These are phyloP conservation scores for Penicillium sp. DNA, from an alignment of 2,329 filamentous ascomycete species.

Conservation along the genomic window DNA sequence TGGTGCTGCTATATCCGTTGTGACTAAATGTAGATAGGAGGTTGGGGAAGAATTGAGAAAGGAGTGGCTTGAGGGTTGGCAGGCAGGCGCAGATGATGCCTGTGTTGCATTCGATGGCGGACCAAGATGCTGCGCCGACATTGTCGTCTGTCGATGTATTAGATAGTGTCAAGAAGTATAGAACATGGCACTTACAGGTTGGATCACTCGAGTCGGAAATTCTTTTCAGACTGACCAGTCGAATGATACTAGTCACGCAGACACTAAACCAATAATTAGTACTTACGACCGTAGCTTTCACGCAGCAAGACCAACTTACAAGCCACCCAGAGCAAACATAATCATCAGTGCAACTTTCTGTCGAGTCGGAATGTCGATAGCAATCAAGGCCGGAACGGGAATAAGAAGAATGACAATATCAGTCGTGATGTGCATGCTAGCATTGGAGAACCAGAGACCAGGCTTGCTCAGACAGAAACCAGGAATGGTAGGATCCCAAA, in stretches of 20 bases:
- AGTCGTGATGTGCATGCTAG: constrained; percentile 41
- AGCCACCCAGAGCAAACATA: constrained; percentile 40
- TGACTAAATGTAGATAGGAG: constrained; percentile 26
- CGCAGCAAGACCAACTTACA: constrained; percentile 23
- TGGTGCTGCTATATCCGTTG: constrained; percentile 10
- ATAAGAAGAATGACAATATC: constrained; percentile 43
- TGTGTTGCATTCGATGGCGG: constrained; percentile 37
- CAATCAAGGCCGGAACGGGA: constrained; percentile 41
- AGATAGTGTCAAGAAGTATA: neutral
- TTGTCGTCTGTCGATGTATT: constrained; percentile 27
- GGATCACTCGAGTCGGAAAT: constrained; percentile 32
- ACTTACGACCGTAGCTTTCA: neutral
- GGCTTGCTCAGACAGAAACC: constrained; percentile 38
- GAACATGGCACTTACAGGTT: constrained; percentile 25
- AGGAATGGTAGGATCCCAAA: constrained; percentile 27
- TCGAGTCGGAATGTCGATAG: constrained; percentile 38
- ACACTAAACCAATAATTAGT: constrained; percentile 18
- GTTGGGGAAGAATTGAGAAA: constrained; percentile 27
- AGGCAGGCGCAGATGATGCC: constrained; percentile 42
- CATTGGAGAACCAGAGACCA: constrained; percentile 43
- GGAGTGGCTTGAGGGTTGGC: constrained; percentile 35
- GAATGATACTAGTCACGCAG: constrained; percentile 34
- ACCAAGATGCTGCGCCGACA: constrained; percentile 35
- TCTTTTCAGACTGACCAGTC: constrained; percentile 28
- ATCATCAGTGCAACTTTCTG: constrained; percentile 41